Evolutionary conservation across 805 yeast species (phyloP), one percentile per base, ranked within the genome.

Genomic region (Saccharomyces paradoxus): DNA sequence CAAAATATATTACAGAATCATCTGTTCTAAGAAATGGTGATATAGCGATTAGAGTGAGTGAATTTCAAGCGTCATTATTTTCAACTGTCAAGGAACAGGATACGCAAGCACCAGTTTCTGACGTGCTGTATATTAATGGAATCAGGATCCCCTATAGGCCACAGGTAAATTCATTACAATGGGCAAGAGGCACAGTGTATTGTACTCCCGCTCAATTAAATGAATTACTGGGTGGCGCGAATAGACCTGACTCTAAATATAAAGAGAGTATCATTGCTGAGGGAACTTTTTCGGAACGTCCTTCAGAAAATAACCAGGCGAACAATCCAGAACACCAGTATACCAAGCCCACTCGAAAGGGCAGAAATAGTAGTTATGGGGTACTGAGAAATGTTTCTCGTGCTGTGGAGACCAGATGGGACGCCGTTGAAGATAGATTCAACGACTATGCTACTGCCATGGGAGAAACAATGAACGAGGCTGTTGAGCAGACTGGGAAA

Each of bases 81-180:
- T 58, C 60, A 6, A 49, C 54, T 7, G 60, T 58, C 13, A 56
- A 58, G 27, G 55, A 56, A 32, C 54, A 56, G 41, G 56, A 56
- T 14, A 52, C 57, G 2, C 24, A 49, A 17, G 54, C 59, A n/a
- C 31, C 49, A 1, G 57, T 61, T n/a, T 66, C 75, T 1, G 96
- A 88, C 67, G 71, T 77, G 1, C 71, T 94, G 41, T 91, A 85
- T 71, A 86, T 87, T 63, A 85, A 81, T 27, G 80, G 82, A 56
- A 76, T 86, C 48, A 72, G 78, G 6, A 79, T 86, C 21, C 96
- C 97, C 1, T 80, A 81, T 31, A 77, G 98, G 49, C 99, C 99
- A 2, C 77, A 81, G 4, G 81, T 88, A 6, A 81, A 89, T 41
- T 80, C 94, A 0, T 74, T 87, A 48, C 92, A 86, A 68, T 87